Evolutionary conservation across 2,329 filamentous ascomycete genomes (phyloP).

Genomic region (Verticillium longisporum): DNA sequence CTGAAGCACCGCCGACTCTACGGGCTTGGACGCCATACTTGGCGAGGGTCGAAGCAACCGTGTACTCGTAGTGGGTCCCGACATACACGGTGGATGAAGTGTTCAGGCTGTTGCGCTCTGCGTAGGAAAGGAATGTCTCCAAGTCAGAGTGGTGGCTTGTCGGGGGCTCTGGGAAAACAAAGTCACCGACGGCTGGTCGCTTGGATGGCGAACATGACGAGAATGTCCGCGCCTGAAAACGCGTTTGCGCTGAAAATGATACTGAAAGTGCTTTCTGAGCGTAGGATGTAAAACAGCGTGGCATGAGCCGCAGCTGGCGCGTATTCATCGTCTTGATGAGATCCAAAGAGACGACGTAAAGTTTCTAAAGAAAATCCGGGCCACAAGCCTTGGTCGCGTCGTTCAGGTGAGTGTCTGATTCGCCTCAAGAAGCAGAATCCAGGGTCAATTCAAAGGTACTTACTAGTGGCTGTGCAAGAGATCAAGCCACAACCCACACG

Average conservation of each 20-base stretch:
- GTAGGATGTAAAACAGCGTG: not conserved
- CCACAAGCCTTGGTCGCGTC: too few species aligned
- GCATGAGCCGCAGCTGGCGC: not conserved
- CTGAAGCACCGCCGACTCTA: constrained; percentile 59
- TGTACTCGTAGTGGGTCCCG: constrained; percentile 76
- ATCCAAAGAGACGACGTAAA: not conserved
- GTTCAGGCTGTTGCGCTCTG: constrained; percentile 47
- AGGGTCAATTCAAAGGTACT: too few species aligned
- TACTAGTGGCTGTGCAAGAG: not conserved
- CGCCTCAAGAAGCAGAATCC: too few species aligned
- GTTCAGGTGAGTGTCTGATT: too few species aligned
- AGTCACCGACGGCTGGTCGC: not conserved
- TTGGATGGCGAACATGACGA: not conserved
- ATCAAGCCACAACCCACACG: not conserved
- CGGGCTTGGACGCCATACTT: constrained; percentile 57
- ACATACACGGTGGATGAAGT: constrained; percentile 53
- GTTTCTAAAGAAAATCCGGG: not conserved
- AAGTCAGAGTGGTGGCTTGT: constrained; percentile 55
- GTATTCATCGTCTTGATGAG: not conserved
- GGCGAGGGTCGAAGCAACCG: constrained; percentile 46
- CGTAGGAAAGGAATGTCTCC: constrained; percentile 58
- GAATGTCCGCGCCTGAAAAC: not conserved
- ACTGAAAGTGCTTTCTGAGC: not conserved
- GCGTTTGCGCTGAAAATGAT: not conserved
- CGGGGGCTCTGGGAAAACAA: constrained; percentile 37